phyloP scores from a whole-genome alignment of 768 basidiomycete species.

The Strobilomyces echinocephalus region DNA sequence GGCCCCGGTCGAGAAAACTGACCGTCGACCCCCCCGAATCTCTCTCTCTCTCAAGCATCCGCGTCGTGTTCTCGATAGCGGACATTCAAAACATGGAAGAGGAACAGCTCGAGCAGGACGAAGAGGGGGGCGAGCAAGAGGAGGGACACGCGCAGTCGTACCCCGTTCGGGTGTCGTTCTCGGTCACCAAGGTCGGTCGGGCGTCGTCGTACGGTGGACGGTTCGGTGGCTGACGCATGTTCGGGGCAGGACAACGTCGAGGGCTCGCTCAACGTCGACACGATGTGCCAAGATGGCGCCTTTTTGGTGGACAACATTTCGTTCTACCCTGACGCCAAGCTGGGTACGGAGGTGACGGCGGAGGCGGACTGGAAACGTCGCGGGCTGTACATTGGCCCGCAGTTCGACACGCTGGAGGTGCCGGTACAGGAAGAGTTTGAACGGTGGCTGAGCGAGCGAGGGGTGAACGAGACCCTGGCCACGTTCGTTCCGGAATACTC shows the following conservation, averaged over 20 bases:
- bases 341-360: slow-evolving; percentile 73
- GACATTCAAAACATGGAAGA: slow-evolving; percentile 60
- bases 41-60: slow-evolving; percentile 38
- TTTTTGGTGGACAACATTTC: slow-evolving; percentile 90
- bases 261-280: slow-evolving; percentile 76
- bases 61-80: slow-evolving; percentile 87
- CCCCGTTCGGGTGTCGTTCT: slow-evolving; percentile 75
- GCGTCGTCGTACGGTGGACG: not conserved
- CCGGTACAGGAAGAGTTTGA: slow-evolving; percentile 89
- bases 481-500: slow-evolving; percentile 86
- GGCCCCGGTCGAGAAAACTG: too few species aligned
- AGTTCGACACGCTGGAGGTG: slow-evolving; percentile 89
- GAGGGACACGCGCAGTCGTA: slow-evolving; percentile 38
- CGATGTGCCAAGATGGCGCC: slow-evolving; percentile 70
- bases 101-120: slow-evolving; percentile 35
- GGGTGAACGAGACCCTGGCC: slow-evolving; percentile 77
- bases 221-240: not conserved
- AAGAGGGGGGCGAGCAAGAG: slow-evolving; percentile 25
- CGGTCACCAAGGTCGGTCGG: slow-evolving; percentile 80
- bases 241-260: slow-evolving; percentile 39
- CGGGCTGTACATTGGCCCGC: slow-evolving; percentile 88
- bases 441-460: slow-evolving; percentile 83
- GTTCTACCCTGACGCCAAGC: slow-evolving; percentile 67
- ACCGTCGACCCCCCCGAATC: too few species aligned
- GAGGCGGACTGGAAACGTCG: slow-evolving; percentile 94